Percentiles rank a stretch among this genome's conserved stretches.
Evolutionary conservation across 202 grass and related monocot genomes (phyloP).

Genomic region (Zizania palustris): DNA sequence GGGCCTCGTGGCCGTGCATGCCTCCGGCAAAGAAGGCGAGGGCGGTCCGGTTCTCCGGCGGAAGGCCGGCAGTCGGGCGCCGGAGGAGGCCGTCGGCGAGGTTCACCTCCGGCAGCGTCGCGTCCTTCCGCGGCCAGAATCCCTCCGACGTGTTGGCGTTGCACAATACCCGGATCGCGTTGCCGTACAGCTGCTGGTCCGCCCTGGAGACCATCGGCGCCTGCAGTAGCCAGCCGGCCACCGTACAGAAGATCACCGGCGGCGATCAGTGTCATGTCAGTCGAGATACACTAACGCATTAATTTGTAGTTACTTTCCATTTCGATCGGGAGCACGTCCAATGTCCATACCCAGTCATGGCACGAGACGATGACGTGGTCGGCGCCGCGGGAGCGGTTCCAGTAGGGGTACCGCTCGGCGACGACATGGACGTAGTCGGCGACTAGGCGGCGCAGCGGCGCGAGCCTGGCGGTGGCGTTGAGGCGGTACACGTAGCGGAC

Average conservation of each 20-base stretch:
- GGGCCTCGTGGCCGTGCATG: constrained; percentile 55
- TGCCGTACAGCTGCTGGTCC: constrained; percentile 53
- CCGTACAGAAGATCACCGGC: no score
- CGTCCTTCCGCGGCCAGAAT: constrained; percentile 69
- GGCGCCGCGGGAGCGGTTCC: constrained; percentile 74
- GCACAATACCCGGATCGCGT: constrained; percentile 80
- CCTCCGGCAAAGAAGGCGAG: constrained; percentile 91
- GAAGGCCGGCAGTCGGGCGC: constrained; percentile 27
- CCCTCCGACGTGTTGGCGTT: constrained; percentile 89
- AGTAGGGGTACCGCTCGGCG: constrained; percentile 64
- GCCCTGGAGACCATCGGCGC: constrained; percentile 62
- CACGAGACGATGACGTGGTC: constrained; percentile 85
- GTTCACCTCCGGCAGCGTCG: constrained; percentile 82
- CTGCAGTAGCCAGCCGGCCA: constrained; percentile 13
- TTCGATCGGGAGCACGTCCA: no score
- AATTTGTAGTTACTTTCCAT: neutral
- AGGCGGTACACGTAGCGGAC: constrained; percentile 64
- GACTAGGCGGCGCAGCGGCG: constrained; percentile 50
- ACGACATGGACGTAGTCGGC: constrained; percentile 74
- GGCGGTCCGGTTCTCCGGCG: constrained; percentile 40
- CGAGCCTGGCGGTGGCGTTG: constrained; percentile 38
- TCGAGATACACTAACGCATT: neutral
- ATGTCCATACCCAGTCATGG: constrained; percentile 60
- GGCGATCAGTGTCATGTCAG: neutral
- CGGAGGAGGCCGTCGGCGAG: constrained; percentile 65